phyloP scores from a whole-genome alignment of 192 early-diverging fungal species.

The Phycomyces nitens region DNA sequence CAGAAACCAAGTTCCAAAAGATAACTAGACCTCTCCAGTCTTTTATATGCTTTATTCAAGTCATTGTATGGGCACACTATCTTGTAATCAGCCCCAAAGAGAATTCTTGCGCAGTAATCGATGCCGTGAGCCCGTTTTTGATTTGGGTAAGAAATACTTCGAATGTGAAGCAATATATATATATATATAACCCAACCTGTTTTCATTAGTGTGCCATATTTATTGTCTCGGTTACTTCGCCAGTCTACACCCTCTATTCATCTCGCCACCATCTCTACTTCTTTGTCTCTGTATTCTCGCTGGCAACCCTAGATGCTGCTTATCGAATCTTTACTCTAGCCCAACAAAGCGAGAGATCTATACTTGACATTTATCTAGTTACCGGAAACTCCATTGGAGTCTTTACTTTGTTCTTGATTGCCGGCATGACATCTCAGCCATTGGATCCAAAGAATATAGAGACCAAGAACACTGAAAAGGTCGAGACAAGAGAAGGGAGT shows the following conservation, averaged over 20 bases:
- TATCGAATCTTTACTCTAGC: neutral
- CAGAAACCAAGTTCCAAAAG: no score
- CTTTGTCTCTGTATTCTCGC: neutral
- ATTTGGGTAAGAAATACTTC: no score
- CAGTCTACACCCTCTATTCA: neutral
- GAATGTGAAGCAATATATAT: no score
- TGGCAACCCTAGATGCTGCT: neutral
- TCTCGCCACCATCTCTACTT: slow-evolving; percentile 2
- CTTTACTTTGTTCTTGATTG: neutral
- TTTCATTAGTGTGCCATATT: slow-evolving; percentile 1
- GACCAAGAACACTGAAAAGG: neutral
- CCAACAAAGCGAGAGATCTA: neutral
- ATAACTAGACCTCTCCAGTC: no score
- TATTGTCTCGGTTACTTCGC: slow-evolving; percentile 2
- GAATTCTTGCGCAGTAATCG: no score
- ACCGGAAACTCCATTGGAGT: neutral
- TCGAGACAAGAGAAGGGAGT: slow-evolving; percentile 7
- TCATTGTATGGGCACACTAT: no score
- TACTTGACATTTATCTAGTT: neutral
- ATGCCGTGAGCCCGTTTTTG: no score
- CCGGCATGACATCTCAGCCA: slow-evolving; percentile 4
- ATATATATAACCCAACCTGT: no score
- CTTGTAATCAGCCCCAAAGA: no score
- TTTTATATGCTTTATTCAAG: no score
- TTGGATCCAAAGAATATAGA: slow-evolving; percentile 12